A percentile compares a stretch with the other conserved stretches of the same genome.
Conservation (phyloP, 352 stramenopile genomes). For the Pythium brachiatum region DNA sequence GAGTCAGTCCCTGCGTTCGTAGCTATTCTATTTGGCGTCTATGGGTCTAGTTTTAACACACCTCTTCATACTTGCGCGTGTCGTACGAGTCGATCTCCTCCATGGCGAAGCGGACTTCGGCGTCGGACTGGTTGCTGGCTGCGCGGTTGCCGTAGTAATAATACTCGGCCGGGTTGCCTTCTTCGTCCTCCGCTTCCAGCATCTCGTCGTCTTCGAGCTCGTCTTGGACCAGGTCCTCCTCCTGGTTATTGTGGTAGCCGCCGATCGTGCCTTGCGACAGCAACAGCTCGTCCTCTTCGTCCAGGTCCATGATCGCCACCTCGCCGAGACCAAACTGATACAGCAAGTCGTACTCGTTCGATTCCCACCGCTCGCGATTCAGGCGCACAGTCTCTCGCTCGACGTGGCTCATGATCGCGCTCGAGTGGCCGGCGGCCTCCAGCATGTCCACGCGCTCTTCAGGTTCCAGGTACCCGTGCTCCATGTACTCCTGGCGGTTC, state of each 20-base stretch:
- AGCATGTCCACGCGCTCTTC: constrained; percentile 78
- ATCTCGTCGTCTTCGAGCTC: constrained; percentile 39
- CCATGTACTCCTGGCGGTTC: constrained; percentile 78
- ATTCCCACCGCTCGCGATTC: constrained; percentile 82
- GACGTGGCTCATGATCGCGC: constrained; percentile 60
- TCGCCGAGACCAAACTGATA: constrained; percentile 79
- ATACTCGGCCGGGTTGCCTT: constrained; percentile 32
- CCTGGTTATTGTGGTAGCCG: constrained; percentile 6
- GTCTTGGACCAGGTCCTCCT: constrained; percentile 7
- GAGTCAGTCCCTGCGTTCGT: constrained; percentile 14
- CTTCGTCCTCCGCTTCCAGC: constrained; percentile 47
- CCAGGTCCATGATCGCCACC: constrained; percentile 55
- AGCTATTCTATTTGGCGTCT: constrained; percentile 18
- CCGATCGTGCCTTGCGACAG: constrained; percentile 28
- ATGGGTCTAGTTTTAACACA: constrained; percentile 27
- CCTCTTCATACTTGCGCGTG: constrained; percentile 58
- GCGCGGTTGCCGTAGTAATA: constrained; percentile 51
- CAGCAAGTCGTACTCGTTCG: constrained; percentile 83
- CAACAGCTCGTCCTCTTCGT: constrained; percentile 49
- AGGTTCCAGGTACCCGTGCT: constrained; percentile 74
- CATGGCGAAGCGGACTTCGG: constrained; percentile 61
- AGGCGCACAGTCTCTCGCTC: constrained; percentile 69
- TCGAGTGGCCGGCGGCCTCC: constrained; percentile 59
- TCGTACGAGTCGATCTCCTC: constrained; percentile 78
- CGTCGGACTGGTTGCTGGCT: constrained; percentile 36